These are phyloP conservation scores for Cucumis cinereus DNA, from an alignment of 306 rosid species.

Conservation along the genomic window DNA sequence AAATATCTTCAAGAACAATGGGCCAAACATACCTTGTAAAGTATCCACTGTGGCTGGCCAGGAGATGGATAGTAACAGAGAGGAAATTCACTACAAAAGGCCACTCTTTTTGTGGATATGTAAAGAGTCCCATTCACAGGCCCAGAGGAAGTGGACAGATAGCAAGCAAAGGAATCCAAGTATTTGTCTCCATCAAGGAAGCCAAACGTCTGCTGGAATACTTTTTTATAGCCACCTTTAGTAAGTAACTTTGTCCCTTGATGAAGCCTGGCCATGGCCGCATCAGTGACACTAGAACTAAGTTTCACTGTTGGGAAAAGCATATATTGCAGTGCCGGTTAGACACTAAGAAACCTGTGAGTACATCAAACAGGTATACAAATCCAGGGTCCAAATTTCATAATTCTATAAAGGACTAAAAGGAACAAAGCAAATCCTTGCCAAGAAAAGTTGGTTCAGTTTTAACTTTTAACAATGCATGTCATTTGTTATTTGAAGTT, in stretches of 20 bases:
- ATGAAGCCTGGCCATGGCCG: slow-evolving; percentile 57
- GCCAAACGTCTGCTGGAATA: slow-evolving; percentile 47
- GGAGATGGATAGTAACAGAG: slow-evolving; percentile 30
- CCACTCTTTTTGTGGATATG: slow-evolving; percentile 44
- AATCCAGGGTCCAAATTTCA: not conserved
- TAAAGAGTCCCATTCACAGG: slow-evolving; percentile 61
- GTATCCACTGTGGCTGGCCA: slow-evolving; percentile 22
- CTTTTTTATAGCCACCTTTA: slow-evolving; percentile 49
- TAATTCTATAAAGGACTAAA: not conserved
- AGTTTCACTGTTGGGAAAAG: not conserved
- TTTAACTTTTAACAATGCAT: not conserved
- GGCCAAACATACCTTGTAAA: slow-evolving; percentile 44
- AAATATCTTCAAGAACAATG: not conserved
- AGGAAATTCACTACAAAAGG: slow-evolving; percentile 69
- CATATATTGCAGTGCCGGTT: not conserved
- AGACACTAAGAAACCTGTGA: not conserved
- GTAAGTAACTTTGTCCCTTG: slow-evolving; percentile 48
- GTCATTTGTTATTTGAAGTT: not conserved
- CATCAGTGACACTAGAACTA: slow-evolving; percentile 38
- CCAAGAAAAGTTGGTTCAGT: not conserved
- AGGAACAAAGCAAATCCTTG: not conserved
- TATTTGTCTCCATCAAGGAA: slow-evolving; percentile 44
- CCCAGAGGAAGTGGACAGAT: slow-evolving; percentile 43
- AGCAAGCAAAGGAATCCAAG: slow-evolving; percentile 46
- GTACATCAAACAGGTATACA: not conserved